These are phyloP conservation scores for Amesomyces nigricolor DNA, from an alignment of 2,329 filamentous ascomycete species.

Conservation along the genomic window DNA sequence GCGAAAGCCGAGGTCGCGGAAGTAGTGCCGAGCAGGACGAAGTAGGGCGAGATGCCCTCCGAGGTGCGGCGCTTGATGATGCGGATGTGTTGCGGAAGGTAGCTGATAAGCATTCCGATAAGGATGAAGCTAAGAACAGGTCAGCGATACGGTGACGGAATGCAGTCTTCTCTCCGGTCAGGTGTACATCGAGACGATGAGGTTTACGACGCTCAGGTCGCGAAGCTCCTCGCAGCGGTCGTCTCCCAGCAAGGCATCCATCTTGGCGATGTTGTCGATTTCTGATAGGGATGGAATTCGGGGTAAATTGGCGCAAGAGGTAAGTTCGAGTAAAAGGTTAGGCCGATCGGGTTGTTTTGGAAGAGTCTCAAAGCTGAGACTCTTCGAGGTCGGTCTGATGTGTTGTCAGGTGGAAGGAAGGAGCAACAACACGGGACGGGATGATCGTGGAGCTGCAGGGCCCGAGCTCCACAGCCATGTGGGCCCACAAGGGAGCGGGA, in stretches of 20 bases:
- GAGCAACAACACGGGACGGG: background rate
- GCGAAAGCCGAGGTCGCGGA: slow-evolving; percentile 84
- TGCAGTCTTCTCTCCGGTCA: background rate
- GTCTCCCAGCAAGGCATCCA: slow-evolving; percentile 30
- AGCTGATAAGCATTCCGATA: slow-evolving; percentile 83
- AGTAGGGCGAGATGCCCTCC: slow-evolving; percentile 92
- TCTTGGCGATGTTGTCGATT: slow-evolving; percentile 17
- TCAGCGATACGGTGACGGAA: slow-evolving; percentile 4
- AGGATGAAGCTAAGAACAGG: slow-evolving; percentile 58
- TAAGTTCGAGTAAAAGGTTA: no score
- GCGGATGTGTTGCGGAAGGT: slow-evolving; percentile 88
- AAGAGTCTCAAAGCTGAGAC: background rate
- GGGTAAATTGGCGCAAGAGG: no score
- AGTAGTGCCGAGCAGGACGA: slow-evolving; percentile 87
- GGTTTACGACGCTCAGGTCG: slow-evolving; percentile 48
- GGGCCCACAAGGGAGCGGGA: background rate
- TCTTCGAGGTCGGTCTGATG: background rate
- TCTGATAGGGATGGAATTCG: no score
- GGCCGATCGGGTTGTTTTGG: background rate
- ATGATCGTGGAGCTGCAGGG: background rate
- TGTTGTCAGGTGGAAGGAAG: background rate
- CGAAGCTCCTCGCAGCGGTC: slow-evolving; percentile 48
- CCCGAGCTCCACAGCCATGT: background rate
- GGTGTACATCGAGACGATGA: slow-evolving; percentile 51
- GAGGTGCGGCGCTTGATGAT: slow-evolving; percentile 82